These are phyloP conservation scores for Xylaria arbuscula DNA, from an alignment of 2,329 filamentous ascomycete genomes.

Conservation along the genomic window DNA sequence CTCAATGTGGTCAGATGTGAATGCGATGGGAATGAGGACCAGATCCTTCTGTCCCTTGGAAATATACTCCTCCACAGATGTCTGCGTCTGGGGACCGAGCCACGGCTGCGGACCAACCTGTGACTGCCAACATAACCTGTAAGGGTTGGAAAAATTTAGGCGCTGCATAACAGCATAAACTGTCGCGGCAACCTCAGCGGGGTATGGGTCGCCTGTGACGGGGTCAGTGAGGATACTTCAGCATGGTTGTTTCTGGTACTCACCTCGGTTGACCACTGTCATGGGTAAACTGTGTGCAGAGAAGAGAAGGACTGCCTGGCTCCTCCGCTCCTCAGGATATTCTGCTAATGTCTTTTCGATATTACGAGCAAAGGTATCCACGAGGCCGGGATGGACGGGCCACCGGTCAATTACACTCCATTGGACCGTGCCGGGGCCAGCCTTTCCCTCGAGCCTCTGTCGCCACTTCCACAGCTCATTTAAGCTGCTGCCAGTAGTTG, in stretches of 20 bases:
- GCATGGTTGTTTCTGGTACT: conserved; percentile 36
- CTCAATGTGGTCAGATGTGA: conserved; percentile 99
- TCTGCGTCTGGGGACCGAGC: conserved; percentile 92
- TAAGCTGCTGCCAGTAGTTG: conserved; percentile 92
- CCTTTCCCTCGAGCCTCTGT: conserved; percentile 84
- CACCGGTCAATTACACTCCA: conserved; percentile 99
- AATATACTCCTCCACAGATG: conserved; percentile 88
- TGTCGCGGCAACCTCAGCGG: conserved; percentile 93
- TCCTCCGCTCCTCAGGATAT: conserved; percentile 83
- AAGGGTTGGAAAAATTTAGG: conserved; percentile 87
- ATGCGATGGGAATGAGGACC: conserved; percentile 92
- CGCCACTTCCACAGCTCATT: conserved; percentile 99
- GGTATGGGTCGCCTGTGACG: conserved; percentile 83
- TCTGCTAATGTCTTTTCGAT: conserved; percentile 86
- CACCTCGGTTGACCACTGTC: conserved; percentile 93
- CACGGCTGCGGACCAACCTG: conserved; percentile 96
- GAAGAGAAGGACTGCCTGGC: conserved; percentile 87
- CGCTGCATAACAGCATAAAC: conserved; percentile 97
- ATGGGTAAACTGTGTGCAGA: conserved; percentile 97
- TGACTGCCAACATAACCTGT: conserved; percentile 96
- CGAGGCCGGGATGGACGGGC: conserved; percentile 89
- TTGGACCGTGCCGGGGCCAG: conserved; percentile 76
- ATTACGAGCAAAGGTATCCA: conserved; percentile 92
- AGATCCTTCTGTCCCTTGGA: conserved; percentile 92
- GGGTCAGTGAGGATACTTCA: conserved; percentile 45